These are phyloP conservation scores for Tanacetum coccineum DNA, from an alignment of 129 eudicot species.

Conservation along the genomic window DNA sequence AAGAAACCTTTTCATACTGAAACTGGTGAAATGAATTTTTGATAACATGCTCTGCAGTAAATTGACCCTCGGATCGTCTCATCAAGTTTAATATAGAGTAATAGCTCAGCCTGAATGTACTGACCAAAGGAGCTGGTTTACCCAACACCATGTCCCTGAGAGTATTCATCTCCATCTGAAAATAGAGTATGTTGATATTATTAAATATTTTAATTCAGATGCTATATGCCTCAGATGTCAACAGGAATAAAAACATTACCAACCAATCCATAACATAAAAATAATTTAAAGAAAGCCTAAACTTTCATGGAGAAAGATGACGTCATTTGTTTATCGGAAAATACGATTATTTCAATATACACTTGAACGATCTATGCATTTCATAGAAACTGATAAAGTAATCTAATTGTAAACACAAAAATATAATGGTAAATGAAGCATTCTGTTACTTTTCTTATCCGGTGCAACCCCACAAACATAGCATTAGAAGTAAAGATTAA, in stretches of 20 bases:
- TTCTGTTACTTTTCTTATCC: too few species aligned
- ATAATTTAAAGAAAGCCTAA: not conserved
- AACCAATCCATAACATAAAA: not conserved
- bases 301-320: not conserved
- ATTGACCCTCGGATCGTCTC: constrained; percentile 99
- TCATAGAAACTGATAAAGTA: not conserved
- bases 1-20: constrained; percentile 86
- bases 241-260: not conserved
- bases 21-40: constrained; percentile 92
- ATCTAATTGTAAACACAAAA: too few species aligned
- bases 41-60: constrained; percentile 98
- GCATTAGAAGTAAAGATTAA: not conserved
- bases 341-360: too few species aligned
- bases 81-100: constrained; percentile 90
- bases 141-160: constrained; percentile 95
- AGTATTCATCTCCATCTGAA: constrained; percentile 96
- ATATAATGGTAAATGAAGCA: too few species aligned
- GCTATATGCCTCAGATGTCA: too few species aligned
- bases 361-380: too few species aligned
- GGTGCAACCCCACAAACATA: not conserved
- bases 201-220: too few species aligned
- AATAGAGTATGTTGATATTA: not conserved
- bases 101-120: constrained; percentile 96
- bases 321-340: too few species aligned
- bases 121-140: constrained; percentile 93